Conservation (phyloP, 805 yeast species). For the Priceomyces melissophilus region DNA sequence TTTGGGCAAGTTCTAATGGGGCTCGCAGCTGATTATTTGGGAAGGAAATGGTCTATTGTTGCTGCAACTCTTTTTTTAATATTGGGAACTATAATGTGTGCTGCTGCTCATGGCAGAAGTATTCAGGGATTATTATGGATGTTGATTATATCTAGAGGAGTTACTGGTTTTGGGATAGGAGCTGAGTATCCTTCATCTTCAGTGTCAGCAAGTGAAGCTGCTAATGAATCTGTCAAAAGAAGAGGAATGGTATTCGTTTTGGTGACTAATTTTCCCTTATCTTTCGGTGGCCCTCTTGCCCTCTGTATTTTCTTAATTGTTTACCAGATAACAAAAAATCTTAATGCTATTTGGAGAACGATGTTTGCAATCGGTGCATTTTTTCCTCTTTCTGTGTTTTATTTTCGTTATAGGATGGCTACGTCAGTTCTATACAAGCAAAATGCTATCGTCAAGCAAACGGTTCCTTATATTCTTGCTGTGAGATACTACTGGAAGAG, state of each 20-base stretch:
- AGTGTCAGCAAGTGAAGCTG: slow-evolving; percentile 68
- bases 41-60: slow-evolving; percentile 69
- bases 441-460: slow-evolving; percentile 53
- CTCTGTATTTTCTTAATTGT: slow-evolving; percentile 65
- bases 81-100: slow-evolving; percentile 61
- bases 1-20: slow-evolving; percentile 70
- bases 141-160: slow-evolving; percentile 70
- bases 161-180: slow-evolving; percentile 76
- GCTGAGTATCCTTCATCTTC: slow-evolving; percentile 74
- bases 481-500: slow-evolving; percentile 66
- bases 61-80: slow-evolving; percentile 60
- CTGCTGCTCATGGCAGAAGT: slow-evolving; percentile 64
- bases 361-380: slow-evolving; percentile 62
- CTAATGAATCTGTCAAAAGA: slow-evolving; percentile 59
- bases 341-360: slow-evolving; percentile 63
- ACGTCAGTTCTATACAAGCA: slow-evolving; percentile 62
- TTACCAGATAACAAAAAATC: slow-evolving; percentile 49
- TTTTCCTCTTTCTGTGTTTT: slow-evolving; percentile 71
- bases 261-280: slow-evolving; percentile 69
- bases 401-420: slow-evolving; percentile 67
- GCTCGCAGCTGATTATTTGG: slow-evolving; percentile 59
- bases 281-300: slow-evolving; percentile 80
- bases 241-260: slow-evolving; percentile 66
- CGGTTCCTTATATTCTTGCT: slow-evolving; percentile 53
- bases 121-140: slow-evolving; percentile 71